phyloP scores from a whole-genome alignment of 1,284 basidiomycete genomes.

The Cutaneotrichosporon sp. region DNA sequence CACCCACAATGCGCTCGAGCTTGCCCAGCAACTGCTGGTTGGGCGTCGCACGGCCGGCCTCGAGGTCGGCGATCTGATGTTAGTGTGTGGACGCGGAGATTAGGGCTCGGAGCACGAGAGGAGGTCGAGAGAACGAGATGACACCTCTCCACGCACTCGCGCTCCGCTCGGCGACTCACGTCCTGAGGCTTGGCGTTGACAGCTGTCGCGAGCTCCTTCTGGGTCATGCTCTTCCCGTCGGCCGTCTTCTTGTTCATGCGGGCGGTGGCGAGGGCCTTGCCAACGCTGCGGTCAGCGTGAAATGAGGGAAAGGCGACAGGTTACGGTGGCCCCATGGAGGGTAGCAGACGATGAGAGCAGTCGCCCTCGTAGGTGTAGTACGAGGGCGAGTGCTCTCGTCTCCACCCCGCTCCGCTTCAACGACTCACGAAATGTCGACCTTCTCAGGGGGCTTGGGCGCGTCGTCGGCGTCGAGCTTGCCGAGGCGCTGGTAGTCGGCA shows the following conservation, averaged over 20 bases:
- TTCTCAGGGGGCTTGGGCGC: conserved; percentile 93
- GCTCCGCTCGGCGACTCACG: conserved; percentile 32
- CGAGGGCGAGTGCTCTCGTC: too few relatives aligned
- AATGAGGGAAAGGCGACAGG: neutral
- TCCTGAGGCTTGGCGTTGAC: conserved; percentile 54
- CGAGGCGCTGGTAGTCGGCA: conserved; percentile 89
- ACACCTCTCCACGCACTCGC: too few relatives aligned
- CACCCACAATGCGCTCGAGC: conserved; percentile 82
- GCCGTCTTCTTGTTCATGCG: conserved; percentile 61
- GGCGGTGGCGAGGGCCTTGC: conserved; percentile 76
- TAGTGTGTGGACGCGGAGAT: neutral
- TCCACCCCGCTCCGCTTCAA: too few relatives aligned
- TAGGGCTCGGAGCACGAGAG: too few relatives aligned
- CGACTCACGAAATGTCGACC: conserved; percentile 57
- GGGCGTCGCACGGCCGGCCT: conserved; percentile 83
- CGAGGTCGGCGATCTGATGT: conserved; percentile 66
- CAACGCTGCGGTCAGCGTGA: conserved; percentile 38
- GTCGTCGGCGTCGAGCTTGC: conserved; percentile 91
- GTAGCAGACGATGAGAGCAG: neutral
- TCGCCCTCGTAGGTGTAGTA: too few relatives aligned
- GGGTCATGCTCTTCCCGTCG: conserved; percentile 59
- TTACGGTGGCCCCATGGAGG: neutral
- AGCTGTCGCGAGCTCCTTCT: conserved; percentile 86
- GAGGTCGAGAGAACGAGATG: neutral
- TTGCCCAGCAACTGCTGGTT: conserved; percentile 87